Conservation (phyloP, 306 rosid species). For the Gillenia trifoliata region DNA sequence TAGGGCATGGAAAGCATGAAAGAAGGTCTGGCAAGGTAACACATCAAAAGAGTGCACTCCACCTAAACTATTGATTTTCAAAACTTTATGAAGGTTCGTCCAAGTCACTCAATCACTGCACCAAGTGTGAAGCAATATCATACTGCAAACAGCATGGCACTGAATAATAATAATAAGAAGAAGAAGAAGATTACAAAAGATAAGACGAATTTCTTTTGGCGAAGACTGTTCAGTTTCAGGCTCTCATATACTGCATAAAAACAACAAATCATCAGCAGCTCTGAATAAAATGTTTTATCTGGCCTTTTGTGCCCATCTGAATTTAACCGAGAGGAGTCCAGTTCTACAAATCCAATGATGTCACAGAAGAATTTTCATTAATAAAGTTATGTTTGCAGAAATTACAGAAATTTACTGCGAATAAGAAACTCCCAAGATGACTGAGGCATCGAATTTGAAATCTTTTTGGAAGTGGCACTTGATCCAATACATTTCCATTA, state of each 20-base stretch:
- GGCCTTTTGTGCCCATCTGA: slow-evolving; percentile 23
- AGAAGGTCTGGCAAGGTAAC: background rate
- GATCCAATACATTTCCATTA: slow-evolving; percentile 59
- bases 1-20: background rate
- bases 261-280: slow-evolving; percentile 61
- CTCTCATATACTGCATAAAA: slow-evolving; percentile 93
- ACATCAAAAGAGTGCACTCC: slow-evolving; percentile 5
- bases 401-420: slow-evolving; percentile 66
- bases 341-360: slow-evolving; percentile 34
- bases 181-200: background rate
- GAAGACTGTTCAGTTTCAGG: slow-evolving; percentile 72
- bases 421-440: slow-evolving; percentile 90
- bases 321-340: slow-evolving; percentile 24
- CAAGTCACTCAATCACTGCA: background rate
- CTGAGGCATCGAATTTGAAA: slow-evolving; percentile 24
- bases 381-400: slow-evolving; percentile 52
- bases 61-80: background rate
- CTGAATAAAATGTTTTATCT: slow-evolving; percentile 47
- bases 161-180: background rate
- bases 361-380: slow-evolving; percentile 36
- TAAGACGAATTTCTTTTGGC: slow-evolving; percentile 57
- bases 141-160: background rate
- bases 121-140: slow-evolving; percentile 1
- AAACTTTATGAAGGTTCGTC: background rate
- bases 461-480: slow-evolving; percentile 29